Base-by-base conservation (phyloP, 2,329 filamentous ascomycete species). In the Botrytis medusae region DNA sequence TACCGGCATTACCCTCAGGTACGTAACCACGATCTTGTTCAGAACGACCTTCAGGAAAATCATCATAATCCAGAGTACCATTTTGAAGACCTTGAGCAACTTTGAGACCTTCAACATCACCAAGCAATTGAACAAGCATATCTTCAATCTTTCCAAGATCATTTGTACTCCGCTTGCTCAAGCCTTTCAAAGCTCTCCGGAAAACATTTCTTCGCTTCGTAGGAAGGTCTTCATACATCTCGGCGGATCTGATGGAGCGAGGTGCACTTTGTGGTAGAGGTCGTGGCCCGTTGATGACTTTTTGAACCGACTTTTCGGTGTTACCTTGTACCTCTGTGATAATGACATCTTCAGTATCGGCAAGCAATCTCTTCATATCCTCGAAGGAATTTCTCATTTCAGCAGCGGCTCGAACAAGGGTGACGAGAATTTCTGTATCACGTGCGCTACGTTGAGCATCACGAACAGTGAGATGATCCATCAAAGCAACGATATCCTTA, bases 331-430 rank as follows among this genome's bases (percentile, higher is more conserved):
- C 92, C 75, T 93, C 91, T 57, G 92, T 91, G 82, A 98, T 93
- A 79, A 98, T 92, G 79, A 94, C 88, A 74, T 93, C 93, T 80
- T 98, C 95, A 74, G 97, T 95, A 77, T 97, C 92, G 68, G 92
- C 92, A 75, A 99, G 92, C 80, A 97, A 92, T 76, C 91, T 92
- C 85, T 96, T 98, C 87, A 99, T 93, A 79, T 97, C 95, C 77
- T 97, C 93, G 80, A 98, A 97, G 0, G 94, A 97, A 78, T 93
- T 97, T 76, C 95, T 93, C 95, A 98, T 98, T 83, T 99, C 96
- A 20, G 96, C 92, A 6, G 96, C 95, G 72, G 94, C 95, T 74
- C 95, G 92, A 75, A 99, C 96, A 46, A 99, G 89, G 0, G 96
- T 95, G 64, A 98, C 93, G 29, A 99, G 86, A 72, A 99, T 98